Percentiles rank a stretch among this genome's conserved stretches.
Evolutionary conservation across 2,329 filamentous ascomycete species (phyloP).

Genomic region (Fusarium sp.): DNA sequence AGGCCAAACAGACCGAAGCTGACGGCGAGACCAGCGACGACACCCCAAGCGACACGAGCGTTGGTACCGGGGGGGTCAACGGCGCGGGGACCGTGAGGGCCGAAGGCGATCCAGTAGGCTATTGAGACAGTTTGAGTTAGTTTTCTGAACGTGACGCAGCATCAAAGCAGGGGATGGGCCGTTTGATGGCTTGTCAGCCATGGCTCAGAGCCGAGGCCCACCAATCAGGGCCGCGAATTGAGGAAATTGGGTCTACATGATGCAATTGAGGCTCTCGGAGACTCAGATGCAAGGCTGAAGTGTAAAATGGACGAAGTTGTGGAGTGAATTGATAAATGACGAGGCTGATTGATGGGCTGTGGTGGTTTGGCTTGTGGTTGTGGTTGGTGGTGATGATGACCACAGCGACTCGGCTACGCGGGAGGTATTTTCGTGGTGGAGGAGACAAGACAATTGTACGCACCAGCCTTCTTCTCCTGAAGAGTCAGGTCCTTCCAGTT

Average conservation of each 20-base stretch:
- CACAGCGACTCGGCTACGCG: conserved; percentile 41
- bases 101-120: conserved; percentile 99
- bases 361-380: conserved; percentile 18
- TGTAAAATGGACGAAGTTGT: conserved; percentile 20
- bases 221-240: conserved; percentile 42
- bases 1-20: conserved; percentile 78
- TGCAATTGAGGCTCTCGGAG: conserved; percentile 42
- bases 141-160: conserved; percentile 38
- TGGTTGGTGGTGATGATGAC: background rate
- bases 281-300: conserved; percentile 36
- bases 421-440: conserved; percentile 51
- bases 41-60: conserved; percentile 81
- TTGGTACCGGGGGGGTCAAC: conserved; percentile 85
- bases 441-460: conserved; percentile 56
- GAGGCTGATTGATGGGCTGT: conserved; percentile 18
- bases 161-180: conserved; percentile 25
- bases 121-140: conserved; percentile 56
- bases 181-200: conserved; percentile 27
- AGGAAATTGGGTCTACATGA: conserved; percentile 31
- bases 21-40: conserved; percentile 73
- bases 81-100: conserved; percentile 93
- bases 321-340: conserved; percentile 24
- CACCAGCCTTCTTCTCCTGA: conserved; percentile 99
- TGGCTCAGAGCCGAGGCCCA: conserved; percentile 18
- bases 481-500: conserved; percentile 96